Evolutionary conservation across 768 basidiomycete species (phyloP).

Genomic region (Collybia nuda): DNA sequence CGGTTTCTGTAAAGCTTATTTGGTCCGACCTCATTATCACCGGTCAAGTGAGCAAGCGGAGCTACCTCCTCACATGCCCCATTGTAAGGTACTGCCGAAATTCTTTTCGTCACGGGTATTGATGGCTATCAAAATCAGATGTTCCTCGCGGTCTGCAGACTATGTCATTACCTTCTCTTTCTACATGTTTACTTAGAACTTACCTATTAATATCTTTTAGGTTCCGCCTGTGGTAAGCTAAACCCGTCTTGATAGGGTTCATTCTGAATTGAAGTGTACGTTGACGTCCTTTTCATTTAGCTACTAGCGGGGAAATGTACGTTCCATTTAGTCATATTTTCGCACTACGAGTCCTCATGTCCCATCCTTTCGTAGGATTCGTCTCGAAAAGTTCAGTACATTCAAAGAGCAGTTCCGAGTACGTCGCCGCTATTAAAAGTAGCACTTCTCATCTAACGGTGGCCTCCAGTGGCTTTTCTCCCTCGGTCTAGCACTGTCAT

Average conservation of each 20-base stretch:
- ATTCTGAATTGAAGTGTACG: not conserved
- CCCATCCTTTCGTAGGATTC: conserved; percentile 15
- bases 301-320: conserved; percentile 22
- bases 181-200: not conserved
- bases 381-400: conserved; percentile 8
- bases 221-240: conserved; percentile 11
- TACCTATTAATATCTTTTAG: conserved; percentile 2
- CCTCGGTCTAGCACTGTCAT: conserved; percentile 40
- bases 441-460: not conserved
- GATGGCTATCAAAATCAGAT: conserved; percentile 10
- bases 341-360: not conserved
- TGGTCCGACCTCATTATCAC: not conserved
- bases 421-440: not conserved
- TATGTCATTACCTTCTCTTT: conserved; percentile 14
- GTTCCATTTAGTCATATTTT: not conserved
- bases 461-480: conserved; percentile 41
- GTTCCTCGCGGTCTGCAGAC: conserved; percentile 19
- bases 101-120: too few species aligned
- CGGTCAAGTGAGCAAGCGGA: conserved; percentile 23
- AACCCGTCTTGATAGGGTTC: too few species aligned
- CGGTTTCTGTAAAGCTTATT: not conserved
- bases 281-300: conserved; percentile 7
- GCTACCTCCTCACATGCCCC: conserved; percentile 19
- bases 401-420: conserved; percentile 21
- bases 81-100: conserved; percentile 17